Conservation (phyloP, 768 basidiomycete species). For the Lactifluus hygrophoroides region DNA sequence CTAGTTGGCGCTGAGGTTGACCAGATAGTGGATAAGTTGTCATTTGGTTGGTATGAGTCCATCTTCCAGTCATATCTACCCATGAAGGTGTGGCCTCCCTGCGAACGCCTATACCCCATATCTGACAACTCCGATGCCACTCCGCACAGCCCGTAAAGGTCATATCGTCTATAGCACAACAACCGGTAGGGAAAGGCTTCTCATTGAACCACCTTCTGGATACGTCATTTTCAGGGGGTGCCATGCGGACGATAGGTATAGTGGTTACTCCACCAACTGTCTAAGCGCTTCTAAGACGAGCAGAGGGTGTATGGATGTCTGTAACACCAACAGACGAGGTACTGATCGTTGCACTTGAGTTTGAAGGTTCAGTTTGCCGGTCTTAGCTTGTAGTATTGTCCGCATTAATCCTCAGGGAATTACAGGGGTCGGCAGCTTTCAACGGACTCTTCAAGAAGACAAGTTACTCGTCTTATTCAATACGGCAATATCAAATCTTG, state of each 20-base stretch:
- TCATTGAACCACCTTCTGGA: slow-evolving; percentile 53
- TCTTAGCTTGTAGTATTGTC: background rate
- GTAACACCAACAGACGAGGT: slow-evolving; percentile 49
- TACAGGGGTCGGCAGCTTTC: slow-evolving; percentile 53
- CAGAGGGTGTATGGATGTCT: slow-evolving; percentile 60
- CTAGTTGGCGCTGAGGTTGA: slow-evolving; percentile 52
- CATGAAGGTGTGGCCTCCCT: slow-evolving; percentile 32
- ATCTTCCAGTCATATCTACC: slow-evolving; percentile 56
- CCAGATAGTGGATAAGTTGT: slow-evolving; percentile 45
- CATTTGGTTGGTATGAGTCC: slow-evolving; percentile 59
- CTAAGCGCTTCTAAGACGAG: slow-evolving; percentile 11
- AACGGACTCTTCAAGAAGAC: slow-evolving; percentile 55
- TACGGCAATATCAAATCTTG: slow-evolving; percentile 55
- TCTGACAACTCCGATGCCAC: background rate
- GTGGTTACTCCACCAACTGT: slow-evolving; percentile 27
- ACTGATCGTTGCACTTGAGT: slow-evolving; percentile 52
- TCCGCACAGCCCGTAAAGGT: slow-evolving; percentile 47
- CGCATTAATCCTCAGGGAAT: background rate
- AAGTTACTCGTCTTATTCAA: slow-evolving; percentile 56
- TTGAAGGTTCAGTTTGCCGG: slow-evolving; percentile 54
- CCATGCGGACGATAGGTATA: slow-evolving; percentile 51
- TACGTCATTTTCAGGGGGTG: slow-evolving; percentile 56
- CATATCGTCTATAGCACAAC: slow-evolving; percentile 63
- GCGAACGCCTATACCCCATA: background rate
- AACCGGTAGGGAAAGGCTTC: slow-evolving; percentile 57